Percentiles rank a stretch among this genome's conserved stretches.
phyloP scores from a whole-genome alignment of 345 rosid genomes.

The Populus ilicifolia region DNA sequence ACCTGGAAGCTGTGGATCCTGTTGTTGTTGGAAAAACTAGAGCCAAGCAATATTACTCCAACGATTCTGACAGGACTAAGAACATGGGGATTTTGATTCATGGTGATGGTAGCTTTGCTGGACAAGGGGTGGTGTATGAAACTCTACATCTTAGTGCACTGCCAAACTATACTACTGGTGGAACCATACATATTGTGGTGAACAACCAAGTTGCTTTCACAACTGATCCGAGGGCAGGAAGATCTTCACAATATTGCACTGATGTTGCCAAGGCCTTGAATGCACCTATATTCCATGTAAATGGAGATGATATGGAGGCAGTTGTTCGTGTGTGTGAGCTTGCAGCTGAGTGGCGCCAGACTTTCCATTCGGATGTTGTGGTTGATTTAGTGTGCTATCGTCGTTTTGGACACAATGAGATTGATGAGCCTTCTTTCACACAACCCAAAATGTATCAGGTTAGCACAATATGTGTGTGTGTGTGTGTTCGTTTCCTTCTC shows the following conservation, averaged over 20 bases:
- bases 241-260: constrained; percentile 84
- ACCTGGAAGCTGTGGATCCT: constrained; percentile 84
- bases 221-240: constrained; percentile 70
- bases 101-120: constrained; percentile 91
- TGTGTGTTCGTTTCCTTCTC: background rate
- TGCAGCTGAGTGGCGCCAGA: constrained; percentile 89
- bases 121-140: constrained; percentile 85
- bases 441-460: constrained; percentile 87
- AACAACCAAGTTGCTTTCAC: constrained; percentile 90
- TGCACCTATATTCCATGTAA: constrained; percentile 81
- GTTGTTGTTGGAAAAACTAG: constrained; percentile 82
- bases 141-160: constrained; percentile 88
- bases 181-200: constrained; percentile 78
- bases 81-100: constrained; percentile 76
- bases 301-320: constrained; percentile 76
- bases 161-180: constrained; percentile 73
- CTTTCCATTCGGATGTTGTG: constrained; percentile 76
- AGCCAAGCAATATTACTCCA: constrained; percentile 74
- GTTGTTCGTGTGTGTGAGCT: constrained; percentile 75
- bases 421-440: constrained; percentile 78
- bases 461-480: constrained; percentile 9
- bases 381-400: constrained; percentile 79
- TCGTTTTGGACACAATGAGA: constrained; percentile 81
- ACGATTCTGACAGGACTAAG: constrained; percentile 57
- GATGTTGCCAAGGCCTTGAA: constrained; percentile 82